These are phyloP conservation scores for Pichia sp. DNA, from an alignment of 1,139 yeast species.

Conservation along the genomic window DNA sequence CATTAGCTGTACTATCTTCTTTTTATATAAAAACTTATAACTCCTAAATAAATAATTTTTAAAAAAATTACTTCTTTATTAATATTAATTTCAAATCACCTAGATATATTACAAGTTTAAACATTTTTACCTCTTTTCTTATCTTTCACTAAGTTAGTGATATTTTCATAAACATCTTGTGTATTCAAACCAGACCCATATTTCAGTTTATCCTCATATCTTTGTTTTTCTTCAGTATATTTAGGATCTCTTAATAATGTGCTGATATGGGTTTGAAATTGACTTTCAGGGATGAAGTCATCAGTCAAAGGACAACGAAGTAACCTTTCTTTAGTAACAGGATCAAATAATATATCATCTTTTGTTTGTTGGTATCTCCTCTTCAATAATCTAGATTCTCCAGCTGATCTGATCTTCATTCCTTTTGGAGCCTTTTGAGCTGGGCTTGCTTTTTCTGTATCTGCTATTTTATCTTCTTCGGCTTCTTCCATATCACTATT, in stretches of 20 bases:
- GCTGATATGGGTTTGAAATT: constrained; percentile 68
- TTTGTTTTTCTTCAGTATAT: constrained; percentile 62
- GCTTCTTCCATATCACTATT: not conserved
- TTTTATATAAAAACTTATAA: constrained; percentile 5
- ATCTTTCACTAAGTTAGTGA: constrained; percentile 48
- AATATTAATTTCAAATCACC: not conserved
- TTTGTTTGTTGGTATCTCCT: constrained; percentile 12
- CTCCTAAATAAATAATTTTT: constrained; percentile 2
- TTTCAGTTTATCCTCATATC: constrained; percentile 56
- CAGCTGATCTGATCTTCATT: constrained; percentile 63
- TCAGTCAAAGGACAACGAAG: constrained; percentile 73
- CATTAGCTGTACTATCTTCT: not conserved
- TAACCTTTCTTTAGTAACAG: constrained; percentile 31
- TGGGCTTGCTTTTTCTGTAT: not conserved
- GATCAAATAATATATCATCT: constrained; percentile 8
- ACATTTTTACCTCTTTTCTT: not conserved
- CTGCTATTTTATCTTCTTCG: not conserved
- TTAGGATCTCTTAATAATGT: constrained; percentile 73
- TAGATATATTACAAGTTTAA: not conserved
- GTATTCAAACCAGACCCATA: constrained; percentile 49
- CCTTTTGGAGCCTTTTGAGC: constrained; percentile 37
- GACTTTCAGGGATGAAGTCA: constrained; percentile 58
- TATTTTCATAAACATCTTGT: constrained; percentile 68
- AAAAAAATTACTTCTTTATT: not conserved
- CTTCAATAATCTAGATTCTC: constrained; percentile 49